A percentile compares a stretch with the other conserved stretches of the same genome.
Evolutionary conservation across 495 filamentous ascomycete species (phyloP).

Genomic region (Rostrohypoxylon terebratum): DNA sequence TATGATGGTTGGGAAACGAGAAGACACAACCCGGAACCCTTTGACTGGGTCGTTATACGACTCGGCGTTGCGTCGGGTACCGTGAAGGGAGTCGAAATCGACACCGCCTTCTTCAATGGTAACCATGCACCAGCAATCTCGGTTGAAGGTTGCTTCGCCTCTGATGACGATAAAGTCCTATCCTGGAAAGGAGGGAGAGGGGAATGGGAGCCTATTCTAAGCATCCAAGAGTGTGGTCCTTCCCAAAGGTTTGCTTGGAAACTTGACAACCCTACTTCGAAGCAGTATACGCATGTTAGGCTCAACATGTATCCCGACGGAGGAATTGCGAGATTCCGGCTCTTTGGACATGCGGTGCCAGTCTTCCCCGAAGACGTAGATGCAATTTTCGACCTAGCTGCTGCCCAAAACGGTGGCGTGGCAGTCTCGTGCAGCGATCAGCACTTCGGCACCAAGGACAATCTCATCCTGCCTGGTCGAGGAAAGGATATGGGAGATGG

Average conservation of each 20-base stretch:
- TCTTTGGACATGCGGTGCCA: constrained; percentile 82
- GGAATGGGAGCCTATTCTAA: constrained; percentile 79
- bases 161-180: constrained; percentile 69
- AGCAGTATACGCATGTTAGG: constrained; percentile 84
- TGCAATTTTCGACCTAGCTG: constrained; percentile 82
- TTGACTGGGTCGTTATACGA: constrained; percentile 86
- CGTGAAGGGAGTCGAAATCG: constrained; percentile 83
- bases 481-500: constrained; percentile 95
- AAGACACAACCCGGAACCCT: constrained; percentile 80
- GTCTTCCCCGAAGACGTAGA: constrained; percentile 72
- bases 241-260: constrained; percentile 83
- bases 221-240: constrained; percentile 77
- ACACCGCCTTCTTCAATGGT: constrained; percentile 87
- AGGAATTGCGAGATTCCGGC: constrained; percentile 87
- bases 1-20: constrained; percentile 97
- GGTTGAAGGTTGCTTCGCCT: constrained; percentile 80
- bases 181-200: constrained; percentile 67
- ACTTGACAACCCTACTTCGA: constrained; percentile 66
- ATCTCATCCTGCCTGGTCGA: constrained; percentile 84
- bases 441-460: constrained; percentile 86
- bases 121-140: constrained; percentile 88
- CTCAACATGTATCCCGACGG: constrained; percentile 94
- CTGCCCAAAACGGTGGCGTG: constrained; percentile 83
- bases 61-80: constrained; percentile 82
- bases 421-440: constrained; percentile 82